Conservation (phyloP, 2,329 filamentous ascomycete genomes). For the Alternaria triticimaculans region DNA sequence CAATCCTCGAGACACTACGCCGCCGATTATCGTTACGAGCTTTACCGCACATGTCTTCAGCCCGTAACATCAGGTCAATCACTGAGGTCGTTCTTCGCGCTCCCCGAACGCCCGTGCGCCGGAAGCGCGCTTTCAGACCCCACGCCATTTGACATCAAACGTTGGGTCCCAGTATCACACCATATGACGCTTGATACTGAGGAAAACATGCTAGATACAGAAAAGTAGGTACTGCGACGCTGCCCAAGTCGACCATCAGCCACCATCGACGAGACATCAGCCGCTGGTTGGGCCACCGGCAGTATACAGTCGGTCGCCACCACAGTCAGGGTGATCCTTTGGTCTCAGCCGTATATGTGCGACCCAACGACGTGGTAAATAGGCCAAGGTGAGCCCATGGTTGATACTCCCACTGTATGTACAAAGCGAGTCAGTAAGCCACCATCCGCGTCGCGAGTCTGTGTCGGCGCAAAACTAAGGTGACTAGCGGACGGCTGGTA, state of each 20-base stretch:
- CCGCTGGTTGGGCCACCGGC: constrained; percentile 6
- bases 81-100: not conserved
- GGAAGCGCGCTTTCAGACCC: constrained; percentile 3
- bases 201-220: not conserved
- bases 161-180: not conserved
- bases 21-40: not conserved
- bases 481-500: not conserved
- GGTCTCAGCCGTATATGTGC: constrained; percentile 6
- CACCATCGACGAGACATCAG: not conserved
- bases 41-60: not conserved
- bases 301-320: constrained; percentile 6
- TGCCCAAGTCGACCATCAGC: not conserved
- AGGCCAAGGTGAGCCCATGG: not conserved
- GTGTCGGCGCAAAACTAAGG: not conserved
- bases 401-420: not conserved
- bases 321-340: constrained; percentile 12
- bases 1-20: not conserved
- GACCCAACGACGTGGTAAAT: constrained; percentile 7
- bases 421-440: constrained; percentile 2
- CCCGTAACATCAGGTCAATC: not conserved
- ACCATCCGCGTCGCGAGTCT: not conserved
- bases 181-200: not conserved
- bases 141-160: not conserved
- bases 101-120: not conserved
- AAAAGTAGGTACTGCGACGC: not conserved